Evolutionary conservation across 2,329 filamentous ascomycete species (phyloP), one percentile per base, ranked within the genome.

Genomic region (Penicillium sp.): DNA sequence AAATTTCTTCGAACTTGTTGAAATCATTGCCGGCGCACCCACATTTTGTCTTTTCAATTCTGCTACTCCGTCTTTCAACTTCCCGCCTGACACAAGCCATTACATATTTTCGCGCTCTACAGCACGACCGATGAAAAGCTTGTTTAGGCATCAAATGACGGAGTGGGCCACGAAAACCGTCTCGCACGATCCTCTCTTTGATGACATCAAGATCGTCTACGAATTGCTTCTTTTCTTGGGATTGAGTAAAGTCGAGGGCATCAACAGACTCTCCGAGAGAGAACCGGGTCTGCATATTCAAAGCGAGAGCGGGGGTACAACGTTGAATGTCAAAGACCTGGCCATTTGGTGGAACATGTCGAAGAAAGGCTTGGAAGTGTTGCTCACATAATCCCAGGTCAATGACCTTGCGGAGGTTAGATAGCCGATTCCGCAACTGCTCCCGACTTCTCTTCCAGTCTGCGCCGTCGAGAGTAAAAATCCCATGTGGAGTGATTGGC

Each of bases 401-500:
- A 29, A 48, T 38, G 34, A 9, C 7, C 24, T 38, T 38, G n/a
- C 46, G 34, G 34, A 48, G 46, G 20, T 48, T 48, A 29, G 46
- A 29, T 8, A 48, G 10, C 22, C 34, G 34, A 38, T 7, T 38
- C 32, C 22, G 46, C 16, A 48, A 13, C 9, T 26, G 18, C 5
- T 11, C 16, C 20, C 46, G 46, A 35, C 34, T 37, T 37, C n/a
- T 43, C 32, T 53, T 56, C 58, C 58, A 59, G 26, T 29, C 8
- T 29, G 8, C 26, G 9, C 26, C 26, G 8, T 29, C 26, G 9
- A 56, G 44, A 14, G 56, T 56, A n/a, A 59, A 59, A 26, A 61
- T 61, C 0, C 58, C 58, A 50, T 59, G 49, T 18, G 58, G 58
- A 5, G 58, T 61, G 24, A 61, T 56, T 10, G 56, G 46, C 16